These are phyloP conservation scores for Stygiomarasmius scandens DNA, from an alignment of 1,284 basidiomycete species.

Conservation along the genomic window DNA sequence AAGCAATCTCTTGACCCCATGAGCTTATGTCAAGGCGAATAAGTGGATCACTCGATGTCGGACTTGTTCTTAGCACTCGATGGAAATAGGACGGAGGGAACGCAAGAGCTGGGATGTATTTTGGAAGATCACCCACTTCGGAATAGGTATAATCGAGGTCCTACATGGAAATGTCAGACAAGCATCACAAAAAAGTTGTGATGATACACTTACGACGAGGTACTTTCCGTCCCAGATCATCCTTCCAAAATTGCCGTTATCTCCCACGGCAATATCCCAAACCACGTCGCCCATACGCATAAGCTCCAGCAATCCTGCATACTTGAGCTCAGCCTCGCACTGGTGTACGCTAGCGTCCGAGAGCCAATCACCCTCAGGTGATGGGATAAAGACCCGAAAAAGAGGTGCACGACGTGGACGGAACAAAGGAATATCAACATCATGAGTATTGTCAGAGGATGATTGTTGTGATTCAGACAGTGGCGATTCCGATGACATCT, in stretches of 20 bases:
- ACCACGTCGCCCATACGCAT: constrained; percentile 75
- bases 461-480: constrained; percentile 5
- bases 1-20: constrained; percentile 73
- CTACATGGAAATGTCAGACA: constrained; percentile 35
- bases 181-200: not conserved
- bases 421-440: constrained; percentile 70
- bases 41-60: constrained; percentile 66
- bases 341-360: constrained; percentile 74
- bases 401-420: constrained; percentile 68
- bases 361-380: constrained; percentile 79
- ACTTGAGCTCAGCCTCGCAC: constrained; percentile 75
- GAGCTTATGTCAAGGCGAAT: constrained; percentile 71
- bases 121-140: constrained; percentile 69
- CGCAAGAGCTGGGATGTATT: constrained; percentile 71
- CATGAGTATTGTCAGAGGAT: constrained; percentile 9
- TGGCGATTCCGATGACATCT: too few relatives aligned
- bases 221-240: constrained; percentile 83
- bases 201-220: constrained; percentile 59
- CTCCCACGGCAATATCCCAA: constrained; percentile 80
- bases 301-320: constrained; percentile 59
- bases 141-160: constrained; percentile 82
- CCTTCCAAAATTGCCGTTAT: constrained; percentile 77
- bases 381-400: constrained; percentile 77
- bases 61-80: constrained; percentile 66
- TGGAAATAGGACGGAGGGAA: constrained; percentile 85